These are phyloP conservation scores for Hypoxylon subgilvum DNA, from an alignment of 495 filamentous ascomycete species.

Conservation along the genomic window DNA sequence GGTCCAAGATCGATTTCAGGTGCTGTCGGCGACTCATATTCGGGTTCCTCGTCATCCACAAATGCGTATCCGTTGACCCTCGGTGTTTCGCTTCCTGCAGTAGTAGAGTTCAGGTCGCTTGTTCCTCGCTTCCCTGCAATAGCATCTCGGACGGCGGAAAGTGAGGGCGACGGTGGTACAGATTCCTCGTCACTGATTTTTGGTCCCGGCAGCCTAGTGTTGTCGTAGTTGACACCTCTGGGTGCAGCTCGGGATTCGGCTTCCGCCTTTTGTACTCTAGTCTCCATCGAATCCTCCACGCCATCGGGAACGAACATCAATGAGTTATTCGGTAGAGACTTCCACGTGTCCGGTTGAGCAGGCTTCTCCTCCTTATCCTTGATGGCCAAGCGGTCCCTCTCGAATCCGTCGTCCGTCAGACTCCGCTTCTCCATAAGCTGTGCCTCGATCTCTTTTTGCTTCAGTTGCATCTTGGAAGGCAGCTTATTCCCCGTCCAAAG, in stretches of 20 bases:
- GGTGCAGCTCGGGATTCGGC: conserved; percentile 74
- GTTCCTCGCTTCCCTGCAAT: conserved; percentile 75
- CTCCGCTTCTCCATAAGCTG: conserved; percentile 62
- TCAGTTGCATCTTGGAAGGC: conserved; percentile 82
- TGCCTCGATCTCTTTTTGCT: conserved; percentile 71
- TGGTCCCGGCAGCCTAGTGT: conserved; percentile 72
- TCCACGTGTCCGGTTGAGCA: conserved; percentile 80
- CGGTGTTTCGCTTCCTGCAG: conserved; percentile 73
- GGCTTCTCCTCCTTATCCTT: conserved; percentile 71
- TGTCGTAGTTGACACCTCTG: conserved; percentile 79
- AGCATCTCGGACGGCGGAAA: conserved; percentile 85
- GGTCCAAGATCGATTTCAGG: conserved; percentile 59
- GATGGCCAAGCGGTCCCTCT: conserved; percentile 61
- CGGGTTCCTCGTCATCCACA: conserved; percentile 77
- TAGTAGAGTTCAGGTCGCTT: conserved; percentile 69
- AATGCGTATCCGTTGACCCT: conserved; percentile 92
- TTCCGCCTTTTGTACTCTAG: conserved; percentile 70
- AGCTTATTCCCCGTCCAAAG: conserved; percentile 88
- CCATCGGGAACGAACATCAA: conserved; percentile 86
- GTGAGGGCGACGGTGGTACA: conserved; percentile 74
- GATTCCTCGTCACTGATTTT: conserved; percentile 28
- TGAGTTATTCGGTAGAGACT: conserved; percentile 72
- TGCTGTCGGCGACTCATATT: conserved; percentile 39
- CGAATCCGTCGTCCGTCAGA: conserved; percentile 58
- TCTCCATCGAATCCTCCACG: conserved; percentile 71